Evolutionary conservation across 257 asterid species (phyloP).

Genomic region (Solanum chilense): DNA sequence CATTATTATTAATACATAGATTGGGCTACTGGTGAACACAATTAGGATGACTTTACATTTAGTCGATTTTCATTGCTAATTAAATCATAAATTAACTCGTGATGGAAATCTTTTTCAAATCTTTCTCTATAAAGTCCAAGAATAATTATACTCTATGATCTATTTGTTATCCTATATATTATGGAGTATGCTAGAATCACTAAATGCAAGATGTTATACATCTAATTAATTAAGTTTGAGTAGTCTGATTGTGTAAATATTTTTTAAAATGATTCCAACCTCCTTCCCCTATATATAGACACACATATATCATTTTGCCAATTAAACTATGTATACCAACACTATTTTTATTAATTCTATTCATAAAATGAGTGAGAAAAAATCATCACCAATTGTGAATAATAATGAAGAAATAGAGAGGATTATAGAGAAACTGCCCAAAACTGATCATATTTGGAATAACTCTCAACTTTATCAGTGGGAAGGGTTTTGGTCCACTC

Average conservation of each 20-base stretch:
- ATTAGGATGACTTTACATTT: neutral
- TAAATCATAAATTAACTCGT: neutral
- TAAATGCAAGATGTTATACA: no score
- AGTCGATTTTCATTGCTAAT: neutral
- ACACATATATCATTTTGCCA: neutral
- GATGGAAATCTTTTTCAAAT: neutral
- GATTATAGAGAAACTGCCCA: neutral
- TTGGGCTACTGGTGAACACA: neutral
- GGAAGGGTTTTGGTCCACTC: neutral
- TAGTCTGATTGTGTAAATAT: no score
- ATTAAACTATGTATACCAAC: no score
- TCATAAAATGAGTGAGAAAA: neutral
- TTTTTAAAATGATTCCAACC: neutral
- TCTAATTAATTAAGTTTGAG: no score
- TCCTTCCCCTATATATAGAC: no score
- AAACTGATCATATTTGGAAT: neutral
- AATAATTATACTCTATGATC: neutral
- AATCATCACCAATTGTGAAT: neutral
- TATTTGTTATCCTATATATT: no score
- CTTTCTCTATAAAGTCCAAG: neutral
- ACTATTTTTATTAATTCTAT: neutral
- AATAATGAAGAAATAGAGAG: neutral
- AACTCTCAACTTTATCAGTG: neutral
- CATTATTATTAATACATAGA: neutral
- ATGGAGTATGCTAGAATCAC: no score